Conservation (phyloP, 2,329 filamentous ascomycete species). For the Monilinia fructigena region DNA sequence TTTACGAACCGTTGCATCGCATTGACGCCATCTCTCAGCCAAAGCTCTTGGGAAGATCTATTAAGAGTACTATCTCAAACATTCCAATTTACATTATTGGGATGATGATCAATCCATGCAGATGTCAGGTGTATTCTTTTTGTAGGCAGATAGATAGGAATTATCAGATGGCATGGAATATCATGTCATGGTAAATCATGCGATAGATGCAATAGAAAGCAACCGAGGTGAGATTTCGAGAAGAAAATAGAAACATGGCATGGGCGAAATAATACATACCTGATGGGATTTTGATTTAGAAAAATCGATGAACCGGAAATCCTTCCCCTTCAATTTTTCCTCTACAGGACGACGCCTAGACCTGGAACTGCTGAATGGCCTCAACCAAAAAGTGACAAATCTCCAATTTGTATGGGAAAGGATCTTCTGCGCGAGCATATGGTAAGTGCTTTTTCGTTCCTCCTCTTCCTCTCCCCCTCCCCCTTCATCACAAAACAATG, state of each 20-base stretch:
- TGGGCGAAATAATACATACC: not conserved
- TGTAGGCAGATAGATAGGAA: slow-evolving; percentile 8
- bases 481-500: not conserved
- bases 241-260: slow-evolving; percentile 14
- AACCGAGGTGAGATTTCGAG: slow-evolving; percentile 1
- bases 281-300: slow-evolving; percentile 6
- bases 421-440: slow-evolving; percentile 17
- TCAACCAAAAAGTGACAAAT: not conserved
- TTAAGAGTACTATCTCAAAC: slow-evolving; percentile 8
- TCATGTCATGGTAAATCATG: slow-evolving; percentile 2
- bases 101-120: slow-evolving; percentile 7
- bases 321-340: not conserved
- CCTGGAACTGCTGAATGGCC: not conserved
- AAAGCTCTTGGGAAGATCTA: not conserved
- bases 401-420: not conserved
- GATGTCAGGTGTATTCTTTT: not conserved
- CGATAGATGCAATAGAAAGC: slow-evolving; percentile 14
- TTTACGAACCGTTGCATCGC: slow-evolving; percentile 20
- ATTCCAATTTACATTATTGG: slow-evolving; percentile 5
- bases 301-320: not conserved
- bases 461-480: not conserved
- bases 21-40: slow-evolving; percentile 21
- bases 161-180: slow-evolving; percentile 5
- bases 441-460: slow-evolving; percentile 11
- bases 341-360: not conserved